Conservation (phyloP, 306 rosid species). For the Prunus salicina region DNA sequence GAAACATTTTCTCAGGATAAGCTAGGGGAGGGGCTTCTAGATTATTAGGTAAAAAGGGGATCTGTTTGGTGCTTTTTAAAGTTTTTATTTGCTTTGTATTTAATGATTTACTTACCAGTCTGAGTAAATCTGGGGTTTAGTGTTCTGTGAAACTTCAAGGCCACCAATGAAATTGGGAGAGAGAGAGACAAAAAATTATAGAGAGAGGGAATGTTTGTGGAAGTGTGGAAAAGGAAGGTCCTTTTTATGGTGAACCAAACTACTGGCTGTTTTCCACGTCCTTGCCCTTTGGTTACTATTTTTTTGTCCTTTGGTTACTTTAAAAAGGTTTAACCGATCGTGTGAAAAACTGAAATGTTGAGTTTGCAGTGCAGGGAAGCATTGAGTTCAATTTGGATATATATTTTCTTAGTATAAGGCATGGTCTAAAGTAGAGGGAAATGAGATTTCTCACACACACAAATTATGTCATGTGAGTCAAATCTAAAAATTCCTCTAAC, state of each 20-base stretch:
- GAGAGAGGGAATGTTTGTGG: neutral
- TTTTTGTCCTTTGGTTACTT: constrained; percentile 5
- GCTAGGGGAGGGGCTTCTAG: neutral
- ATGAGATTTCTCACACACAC: too few species aligned
- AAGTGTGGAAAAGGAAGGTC: constrained; percentile 5
- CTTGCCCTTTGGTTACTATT: constrained; percentile 4
- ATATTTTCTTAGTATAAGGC: too few species aligned
- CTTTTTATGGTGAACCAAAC: constrained; percentile 29
- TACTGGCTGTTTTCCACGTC: constrained; percentile 2
- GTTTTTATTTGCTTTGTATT: neutral
- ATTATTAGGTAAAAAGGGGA: neutral
- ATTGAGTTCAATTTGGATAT: neutral
- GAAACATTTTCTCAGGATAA: neutral
- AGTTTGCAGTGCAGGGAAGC: neutral
- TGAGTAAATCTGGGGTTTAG: constrained; percentile 1
- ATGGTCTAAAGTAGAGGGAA: too few species aligned
- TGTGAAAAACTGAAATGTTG: neutral
- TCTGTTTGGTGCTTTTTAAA: neutral
- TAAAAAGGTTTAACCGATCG: neutral
- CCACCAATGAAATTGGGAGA: constrained; percentile 31
- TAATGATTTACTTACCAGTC: constrained; percentile 8
- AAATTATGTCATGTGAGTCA: too few species aligned
- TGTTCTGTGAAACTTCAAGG: constrained; percentile 21
- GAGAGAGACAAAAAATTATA: neutral
- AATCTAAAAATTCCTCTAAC: accelerated